Percentiles rank a stretch among this genome's conserved stretches.
Evolutionary conservation across 2,329 filamentous ascomycete genomes (phyloP).

Genomic region (Penicillium paneum): DNA sequence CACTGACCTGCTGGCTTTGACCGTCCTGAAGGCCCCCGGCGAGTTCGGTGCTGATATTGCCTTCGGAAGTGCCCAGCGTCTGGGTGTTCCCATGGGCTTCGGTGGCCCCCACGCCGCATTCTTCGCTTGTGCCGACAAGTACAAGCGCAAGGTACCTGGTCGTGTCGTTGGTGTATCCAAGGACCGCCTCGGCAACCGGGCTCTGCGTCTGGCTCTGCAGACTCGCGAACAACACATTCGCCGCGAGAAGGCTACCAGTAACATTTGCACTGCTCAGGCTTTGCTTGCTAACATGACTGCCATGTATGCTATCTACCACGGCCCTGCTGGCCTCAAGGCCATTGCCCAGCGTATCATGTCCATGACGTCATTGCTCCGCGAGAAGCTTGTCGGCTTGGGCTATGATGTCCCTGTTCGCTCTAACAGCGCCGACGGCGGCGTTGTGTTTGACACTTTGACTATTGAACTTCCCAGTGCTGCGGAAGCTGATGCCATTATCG

Average conservation of each 20-base stretch:
- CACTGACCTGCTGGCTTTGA: conserved; percentile 84
- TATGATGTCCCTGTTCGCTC: conserved; percentile 60
- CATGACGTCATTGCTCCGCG: conserved; percentile 67
- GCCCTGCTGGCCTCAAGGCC: conserved; percentile 73
- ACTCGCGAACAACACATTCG: conserved; percentile 95
- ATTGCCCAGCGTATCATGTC: conserved; percentile 78
- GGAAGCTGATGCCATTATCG: conserved; percentile 52
- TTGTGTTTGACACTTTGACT: conserved; percentile 77
- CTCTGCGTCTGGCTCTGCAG: conserved; percentile 80
- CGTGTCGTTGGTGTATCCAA: conserved; percentile 88
- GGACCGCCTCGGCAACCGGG: conserved; percentile 77
- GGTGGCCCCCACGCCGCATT: conserved; percentile 96
- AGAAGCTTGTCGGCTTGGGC: conserved; percentile 60
- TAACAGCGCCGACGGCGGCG: conserved; percentile 53
- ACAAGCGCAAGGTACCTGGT: conserved; percentile 92
- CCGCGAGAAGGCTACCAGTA: conserved; percentile 94
- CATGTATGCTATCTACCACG: conserved; percentile 92
- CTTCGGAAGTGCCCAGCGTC: conserved; percentile 86
- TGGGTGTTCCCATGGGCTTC: conserved; percentile 87
- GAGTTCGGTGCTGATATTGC: conserved; percentile 95
- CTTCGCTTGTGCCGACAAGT: conserved; percentile 85
- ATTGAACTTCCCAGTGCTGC: conserved; percentile 56
- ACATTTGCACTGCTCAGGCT: conserved; percentile 94
- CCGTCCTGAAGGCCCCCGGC: conserved; percentile 80
- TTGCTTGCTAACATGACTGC: conserved; percentile 93